Percentiles rank a stretch among this genome's conserved stretches.
These are phyloP conservation scores for Thermoascus crustaceus DNA, from an alignment of 2,329 filamentous ascomycete genomes.

Conservation along the genomic window DNA sequence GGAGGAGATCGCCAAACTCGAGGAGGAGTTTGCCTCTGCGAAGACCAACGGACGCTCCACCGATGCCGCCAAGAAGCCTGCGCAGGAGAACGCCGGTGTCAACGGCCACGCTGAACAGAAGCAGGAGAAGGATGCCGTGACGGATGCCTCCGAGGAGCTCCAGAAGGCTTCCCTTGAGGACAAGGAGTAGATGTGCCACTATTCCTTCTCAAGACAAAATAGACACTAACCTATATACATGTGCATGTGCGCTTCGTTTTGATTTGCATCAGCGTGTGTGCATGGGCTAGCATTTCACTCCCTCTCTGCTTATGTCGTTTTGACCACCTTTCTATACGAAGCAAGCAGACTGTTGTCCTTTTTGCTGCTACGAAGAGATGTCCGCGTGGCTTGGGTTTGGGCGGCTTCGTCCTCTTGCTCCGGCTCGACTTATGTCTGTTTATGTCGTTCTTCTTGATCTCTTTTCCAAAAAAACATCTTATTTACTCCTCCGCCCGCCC, in stretches of 20 bases:
- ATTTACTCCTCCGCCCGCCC: too few relatives aligned
- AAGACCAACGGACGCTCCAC: conserved; percentile 39
- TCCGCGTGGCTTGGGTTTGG: too few relatives aligned
- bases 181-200: conserved; percentile 23
- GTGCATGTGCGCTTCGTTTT: conserved; percentile 3
- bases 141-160: conserved; percentile 52
- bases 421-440: too few relatives aligned
- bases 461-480: too few relatives aligned
- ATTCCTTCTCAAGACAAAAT: background rate
- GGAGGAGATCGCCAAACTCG: conserved; percentile 83
- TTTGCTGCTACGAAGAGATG: conserved; percentile 1
- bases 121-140: conserved; percentile 52
- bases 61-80: conserved; percentile 48
- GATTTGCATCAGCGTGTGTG: conserved; percentile 1
- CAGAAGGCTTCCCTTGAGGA: conserved; percentile 56
- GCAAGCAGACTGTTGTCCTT: background rate
- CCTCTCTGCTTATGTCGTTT: background rate
- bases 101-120: conserved; percentile 47
- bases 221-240: conserved; percentile 5
- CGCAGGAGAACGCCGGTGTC: conserved; percentile 42
- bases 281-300: conserved; percentile 1
- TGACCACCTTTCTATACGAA: background rate
- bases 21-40: conserved; percentile 58
- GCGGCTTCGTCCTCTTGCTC: too few relatives aligned
- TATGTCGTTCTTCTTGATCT: too few relatives aligned